Percentiles rank a stretch among this genome's conserved stretches.
phyloP scores from a whole-genome alignment of 495 filamentous ascomycete genomes.

The Aspergillus affinis region DNA sequence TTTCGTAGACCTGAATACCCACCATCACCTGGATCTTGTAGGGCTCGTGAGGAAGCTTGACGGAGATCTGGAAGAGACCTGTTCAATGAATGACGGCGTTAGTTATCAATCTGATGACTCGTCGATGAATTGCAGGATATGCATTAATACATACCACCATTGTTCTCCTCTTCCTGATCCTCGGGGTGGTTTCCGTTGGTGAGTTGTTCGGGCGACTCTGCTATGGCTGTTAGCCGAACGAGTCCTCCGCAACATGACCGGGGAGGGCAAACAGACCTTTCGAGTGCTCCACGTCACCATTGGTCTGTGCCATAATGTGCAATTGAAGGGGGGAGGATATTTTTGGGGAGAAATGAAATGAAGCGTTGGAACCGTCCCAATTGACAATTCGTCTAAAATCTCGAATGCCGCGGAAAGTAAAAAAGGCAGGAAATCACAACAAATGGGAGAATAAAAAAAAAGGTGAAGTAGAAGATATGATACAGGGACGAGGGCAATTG shows the following conservation, averaged over 20 bases:
- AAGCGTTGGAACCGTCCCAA: slow-evolving; percentile 17
- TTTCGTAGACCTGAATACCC: slow-evolving; percentile 16
- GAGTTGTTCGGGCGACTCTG: slow-evolving; percentile 40
- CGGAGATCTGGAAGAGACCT: slow-evolving; percentile 76
- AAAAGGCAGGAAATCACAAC: slow-evolving; percentile 21
- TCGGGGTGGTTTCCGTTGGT: slow-evolving; percentile 36
- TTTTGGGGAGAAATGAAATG: slow-evolving; percentile 16
- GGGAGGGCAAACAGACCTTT: slow-evolving; percentile 34
- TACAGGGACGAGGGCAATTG: slow-evolving; percentile 46
- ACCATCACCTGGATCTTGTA: slow-evolving; percentile 83
- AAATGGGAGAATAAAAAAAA: slow-evolving; percentile 32
- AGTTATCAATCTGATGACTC: not conserved
- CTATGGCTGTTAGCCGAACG: slow-evolving; percentile 22
- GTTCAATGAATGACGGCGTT: slow-evolving; percentile 1
- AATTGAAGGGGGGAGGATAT: slow-evolving; percentile 21
- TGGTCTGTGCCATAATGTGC: slow-evolving; percentile 42
- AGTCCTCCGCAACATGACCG: slow-evolving; percentile 3
- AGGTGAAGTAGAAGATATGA: slow-evolving; percentile 29
- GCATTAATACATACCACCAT: slow-evolving; percentile 36
- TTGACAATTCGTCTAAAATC: slow-evolving; percentile 14
- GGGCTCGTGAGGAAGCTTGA: slow-evolving; percentile 80
- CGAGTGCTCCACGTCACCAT: slow-evolving; percentile 44
- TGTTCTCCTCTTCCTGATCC: slow-evolving; percentile 40
- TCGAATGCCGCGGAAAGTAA: slow-evolving; percentile 13
- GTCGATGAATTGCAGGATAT: too few species aligned